phyloP scores from a whole-genome alignment of 352 stramenopile species.

The Phytophthora sp. region DNA sequence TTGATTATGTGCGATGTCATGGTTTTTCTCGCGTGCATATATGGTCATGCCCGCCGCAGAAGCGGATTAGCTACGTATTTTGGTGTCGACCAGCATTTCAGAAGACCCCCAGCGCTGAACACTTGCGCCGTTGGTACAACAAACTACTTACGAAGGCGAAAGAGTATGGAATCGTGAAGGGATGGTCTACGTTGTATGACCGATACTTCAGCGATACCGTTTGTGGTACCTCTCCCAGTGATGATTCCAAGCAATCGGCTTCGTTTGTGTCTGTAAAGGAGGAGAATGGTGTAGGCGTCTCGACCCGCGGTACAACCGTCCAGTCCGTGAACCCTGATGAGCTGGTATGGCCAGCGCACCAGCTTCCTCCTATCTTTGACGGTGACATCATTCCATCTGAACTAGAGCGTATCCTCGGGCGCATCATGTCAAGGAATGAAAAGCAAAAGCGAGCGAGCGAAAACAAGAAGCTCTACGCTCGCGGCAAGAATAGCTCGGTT shows the following conservation, averaged over 20 bases:
- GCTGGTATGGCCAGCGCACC: constrained; percentile 59
- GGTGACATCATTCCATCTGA: constrained; percentile 82
- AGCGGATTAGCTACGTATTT: constrained; percentile 98
- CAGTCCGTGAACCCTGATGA: constrained; percentile 92
- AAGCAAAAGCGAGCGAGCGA: constrained; percentile 57
- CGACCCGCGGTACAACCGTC: constrained; percentile 62
- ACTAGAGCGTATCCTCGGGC: constrained; percentile 76
- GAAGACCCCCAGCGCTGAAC: constrained; percentile 93
- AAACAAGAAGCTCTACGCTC: constrained; percentile 31
- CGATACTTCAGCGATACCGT: constrained; percentile 54
- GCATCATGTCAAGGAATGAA: constrained; percentile 62
- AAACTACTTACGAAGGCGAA: constrained; percentile 80
- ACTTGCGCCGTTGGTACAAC: constrained; percentile 95
- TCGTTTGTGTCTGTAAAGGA: constrained; percentile 42
- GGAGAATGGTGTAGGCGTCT: constrained; percentile 33
- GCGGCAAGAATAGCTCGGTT: constrained; percentile 47
- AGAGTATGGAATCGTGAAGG: constrained; percentile 60
- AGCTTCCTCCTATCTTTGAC: constrained; percentile 82
- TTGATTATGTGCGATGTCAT: constrained; percentile 93
- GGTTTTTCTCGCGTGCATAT: constrained; percentile 96
- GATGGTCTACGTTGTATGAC: constrained; percentile 77
- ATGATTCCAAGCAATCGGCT: constrained; percentile 5
- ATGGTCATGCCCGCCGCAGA: constrained; percentile 94
- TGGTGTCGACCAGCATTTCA: constrained; percentile 96
- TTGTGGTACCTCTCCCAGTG: neutral